Percentiles rank a stretch among this genome's conserved stretches.
phyloP scores from a whole-genome alignment of 768 basidiomycete genomes.

The Phaffia australis region DNA sequence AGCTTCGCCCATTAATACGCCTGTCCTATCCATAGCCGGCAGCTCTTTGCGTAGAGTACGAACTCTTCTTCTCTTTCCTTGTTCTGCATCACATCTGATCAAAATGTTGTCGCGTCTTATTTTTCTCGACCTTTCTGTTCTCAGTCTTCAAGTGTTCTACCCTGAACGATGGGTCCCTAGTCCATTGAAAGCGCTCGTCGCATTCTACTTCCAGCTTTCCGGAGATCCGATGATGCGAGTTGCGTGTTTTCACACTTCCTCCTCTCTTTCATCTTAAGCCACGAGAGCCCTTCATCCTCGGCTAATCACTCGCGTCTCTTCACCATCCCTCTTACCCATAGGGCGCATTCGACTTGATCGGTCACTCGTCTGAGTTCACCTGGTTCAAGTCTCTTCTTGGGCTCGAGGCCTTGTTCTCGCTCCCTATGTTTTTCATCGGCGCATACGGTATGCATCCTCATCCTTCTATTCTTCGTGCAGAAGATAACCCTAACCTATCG shows the following conservation, averaged over 20 bases:
- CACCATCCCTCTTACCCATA: background rate
- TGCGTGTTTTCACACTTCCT: constrained; percentile 6
- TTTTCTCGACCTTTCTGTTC: background rate
- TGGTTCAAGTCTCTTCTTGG: constrained; percentile 29
- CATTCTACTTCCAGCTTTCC: constrained; percentile 25
- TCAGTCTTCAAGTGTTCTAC: constrained; percentile 49
- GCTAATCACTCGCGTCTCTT: background rate
- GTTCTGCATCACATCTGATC: no score
- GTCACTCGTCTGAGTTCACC: background rate
- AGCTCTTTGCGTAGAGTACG: constrained; percentile 53
- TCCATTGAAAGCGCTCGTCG: constrained; percentile 45
- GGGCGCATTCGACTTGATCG: background rate
- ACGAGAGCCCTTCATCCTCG: background rate
- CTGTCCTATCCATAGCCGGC: constrained; percentile 40
- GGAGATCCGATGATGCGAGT: constrained; percentile 27
- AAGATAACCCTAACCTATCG: background rate
- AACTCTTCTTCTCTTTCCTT: background rate
- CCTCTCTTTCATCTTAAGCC: background rate
- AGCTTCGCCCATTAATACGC: background rate
- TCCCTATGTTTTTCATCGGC: constrained; percentile 68
- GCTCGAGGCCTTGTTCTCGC: constrained; percentile 44
- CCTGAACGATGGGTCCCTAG: constrained; percentile 45
- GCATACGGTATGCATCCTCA: constrained; percentile 35
- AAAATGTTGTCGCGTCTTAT: background rate
- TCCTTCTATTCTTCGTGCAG: background rate